Evolutionary conservation across 2,329 filamentous ascomycete genomes (phyloP).

Genomic region (Chlorencoelia australis): DNA sequence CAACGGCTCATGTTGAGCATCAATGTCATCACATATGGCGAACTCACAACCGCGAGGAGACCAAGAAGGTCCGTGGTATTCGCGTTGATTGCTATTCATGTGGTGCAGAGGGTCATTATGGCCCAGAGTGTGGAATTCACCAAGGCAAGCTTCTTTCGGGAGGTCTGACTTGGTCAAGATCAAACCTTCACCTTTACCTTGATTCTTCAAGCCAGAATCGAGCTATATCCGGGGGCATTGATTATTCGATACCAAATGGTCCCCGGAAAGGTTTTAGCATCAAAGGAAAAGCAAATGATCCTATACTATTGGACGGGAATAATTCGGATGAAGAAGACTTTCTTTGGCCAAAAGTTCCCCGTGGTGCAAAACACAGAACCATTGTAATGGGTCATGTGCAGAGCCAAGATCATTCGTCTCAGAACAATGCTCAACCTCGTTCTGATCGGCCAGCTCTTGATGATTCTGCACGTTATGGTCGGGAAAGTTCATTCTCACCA

Average conservation of each 20-base stretch:
- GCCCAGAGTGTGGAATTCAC: slow-evolving; percentile 40
- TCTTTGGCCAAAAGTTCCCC: too few species aligned
- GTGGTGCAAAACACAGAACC: too few species aligned
- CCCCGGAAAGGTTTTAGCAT: slow-evolving; percentile 19
- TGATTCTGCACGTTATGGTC: too few species aligned
- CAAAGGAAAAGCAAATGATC: slow-evolving; percentile 24
- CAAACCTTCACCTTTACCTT: slow-evolving; percentile 39
- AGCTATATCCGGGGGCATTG: slow-evolving; percentile 20
- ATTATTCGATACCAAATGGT: slow-evolving; percentile 18
- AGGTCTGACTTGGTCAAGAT: slow-evolving; percentile 42
- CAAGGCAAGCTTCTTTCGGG: slow-evolving; percentile 15
- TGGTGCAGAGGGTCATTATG: slow-evolving; percentile 44
- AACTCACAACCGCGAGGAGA: slow-evolving; percentile 37
- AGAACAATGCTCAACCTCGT: too few species aligned
- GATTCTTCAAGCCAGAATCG: slow-evolving; percentile 33
- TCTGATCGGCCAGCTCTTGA: too few species aligned
- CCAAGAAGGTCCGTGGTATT: slow-evolving; percentile 40
- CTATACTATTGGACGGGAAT: slow-evolving; percentile 22
- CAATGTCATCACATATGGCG: slow-evolving; percentile 53
- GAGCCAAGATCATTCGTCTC: too few species aligned
- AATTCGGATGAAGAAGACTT: slow-evolving; percentile 18
- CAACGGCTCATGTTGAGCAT: slow-evolving; percentile 45
- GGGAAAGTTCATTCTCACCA: too few species aligned
- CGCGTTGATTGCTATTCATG: slow-evolving; percentile 46
- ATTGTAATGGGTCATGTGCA: too few species aligned